Evolutionary conservation across 2,329 filamentous ascomycete species (phyloP).

Genomic region (Torrubiella hemipterigena): DNA sequence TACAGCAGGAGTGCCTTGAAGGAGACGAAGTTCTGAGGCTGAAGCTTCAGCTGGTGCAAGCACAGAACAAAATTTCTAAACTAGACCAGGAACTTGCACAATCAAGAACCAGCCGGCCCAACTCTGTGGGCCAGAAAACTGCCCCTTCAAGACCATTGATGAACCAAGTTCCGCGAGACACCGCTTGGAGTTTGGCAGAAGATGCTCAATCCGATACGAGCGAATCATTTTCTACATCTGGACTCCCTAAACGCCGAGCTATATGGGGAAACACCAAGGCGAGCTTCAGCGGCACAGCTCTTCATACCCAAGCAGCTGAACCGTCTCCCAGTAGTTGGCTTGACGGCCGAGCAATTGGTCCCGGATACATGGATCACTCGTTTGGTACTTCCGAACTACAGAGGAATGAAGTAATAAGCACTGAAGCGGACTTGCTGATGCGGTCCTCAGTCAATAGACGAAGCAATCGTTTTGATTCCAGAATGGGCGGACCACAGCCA

Average conservation of each 20-base stretch:
- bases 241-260: slow-evolving; percentile 40
- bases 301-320: slow-evolving; percentile 23
- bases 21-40: slow-evolving; percentile 54
- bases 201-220: slow-evolving; percentile 45
- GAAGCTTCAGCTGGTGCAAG: slow-evolving; percentile 59
- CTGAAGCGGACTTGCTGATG: slow-evolving; percentile 35
- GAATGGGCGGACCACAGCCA: slow-evolving; percentile 23
- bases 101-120: slow-evolving; percentile 47
- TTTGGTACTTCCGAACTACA: slow-evolving; percentile 24
- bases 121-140: slow-evolving; percentile 16
- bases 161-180: slow-evolving; percentile 20
- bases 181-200: slow-evolving; percentile 40
- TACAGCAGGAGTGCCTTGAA: slow-evolving; percentile 27
- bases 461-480: slow-evolving; percentile 32
- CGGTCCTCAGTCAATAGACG: slow-evolving; percentile 31
- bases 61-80: slow-evolving; percentile 56
- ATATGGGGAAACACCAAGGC: slow-evolving; percentile 43
- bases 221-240: slow-evolving; percentile 37
- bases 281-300: slow-evolving; percentile 19
- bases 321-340: slow-evolving; percentile 31
- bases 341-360: slow-evolving; percentile 25
- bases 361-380: slow-evolving; percentile 27
- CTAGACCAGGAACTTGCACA: slow-evolving; percentile 62
- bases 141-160: slow-evolving; percentile 2
- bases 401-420: slow-evolving; percentile 32